Evolutionary conservation across 179 eudicot genomes (phyloP).

Genomic region (Beta macrorhiza): DNA sequence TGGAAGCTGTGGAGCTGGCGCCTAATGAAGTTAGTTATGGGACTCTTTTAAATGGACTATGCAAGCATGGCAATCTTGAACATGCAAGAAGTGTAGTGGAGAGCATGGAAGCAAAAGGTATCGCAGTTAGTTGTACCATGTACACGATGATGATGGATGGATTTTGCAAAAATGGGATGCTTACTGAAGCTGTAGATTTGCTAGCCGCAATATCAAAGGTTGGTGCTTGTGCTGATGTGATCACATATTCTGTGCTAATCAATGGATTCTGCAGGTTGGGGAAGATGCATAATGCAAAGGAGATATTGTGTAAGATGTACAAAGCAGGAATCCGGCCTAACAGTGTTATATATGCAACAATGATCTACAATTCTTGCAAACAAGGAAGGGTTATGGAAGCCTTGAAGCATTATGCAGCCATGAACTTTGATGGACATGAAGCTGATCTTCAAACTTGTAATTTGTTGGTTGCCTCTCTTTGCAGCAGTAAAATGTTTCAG

Average conservation of each 20-base stretch:
- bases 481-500: constrained; percentile 44
- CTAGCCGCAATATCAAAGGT: constrained; percentile 49
- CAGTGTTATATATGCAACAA: constrained; percentile 50
- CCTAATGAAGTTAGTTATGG: constrained; percentile 78
- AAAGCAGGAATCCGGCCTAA: constrained; percentile 53
- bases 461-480: constrained; percentile 56
- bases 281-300: constrained; percentile 48
- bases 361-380: constrained; percentile 61
- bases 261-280: constrained; percentile 68
- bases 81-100: constrained; percentile 55
- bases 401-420: constrained; percentile 43
- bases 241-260: constrained; percentile 74
- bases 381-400: constrained; percentile 52
- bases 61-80: constrained; percentile 57
- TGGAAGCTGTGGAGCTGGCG: constrained; percentile 55
- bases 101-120: constrained; percentile 50
- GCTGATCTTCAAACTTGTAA: constrained; percentile 53
- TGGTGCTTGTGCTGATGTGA: constrained; percentile 53
- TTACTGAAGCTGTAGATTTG: constrained; percentile 50
- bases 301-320: constrained; percentile 70
- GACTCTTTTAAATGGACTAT: constrained; percentile 67
- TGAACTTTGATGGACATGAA: constrained; percentile 44
- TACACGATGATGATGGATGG: constrained; percentile 81
- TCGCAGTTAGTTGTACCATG: constrained; percentile 33
- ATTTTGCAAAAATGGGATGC: constrained; percentile 50